Evolutionary conservation across 257 asterid genomes (phyloP).

Genomic region (Forsythia suspensa): DNA sequence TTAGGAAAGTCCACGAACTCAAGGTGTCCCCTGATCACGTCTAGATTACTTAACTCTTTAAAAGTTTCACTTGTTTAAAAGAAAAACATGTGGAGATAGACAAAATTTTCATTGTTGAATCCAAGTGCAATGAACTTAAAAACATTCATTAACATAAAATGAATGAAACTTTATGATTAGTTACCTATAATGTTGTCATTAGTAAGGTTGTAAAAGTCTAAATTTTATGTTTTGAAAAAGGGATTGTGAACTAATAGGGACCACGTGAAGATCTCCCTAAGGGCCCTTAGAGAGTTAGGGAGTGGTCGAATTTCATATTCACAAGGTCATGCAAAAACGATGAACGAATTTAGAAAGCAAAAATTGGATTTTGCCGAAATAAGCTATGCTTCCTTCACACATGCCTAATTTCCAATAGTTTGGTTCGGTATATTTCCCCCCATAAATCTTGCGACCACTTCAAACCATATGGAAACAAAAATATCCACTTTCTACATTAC

Average conservation of each 20-base stretch:
- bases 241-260: background rate
- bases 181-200: background rate
- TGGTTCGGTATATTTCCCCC: slow-evolving; percentile 51
- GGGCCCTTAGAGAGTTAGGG: slow-evolving; percentile 39
- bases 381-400: slow-evolving; percentile 36
- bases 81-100: background rate
- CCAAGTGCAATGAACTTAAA: background rate
- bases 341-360: background rate
- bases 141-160: too few relatives aligned
- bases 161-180: too few relatives aligned
- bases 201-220: background rate
- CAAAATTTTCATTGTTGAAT: background rate
- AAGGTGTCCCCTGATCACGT: too few relatives aligned
- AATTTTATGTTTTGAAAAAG: background rate
- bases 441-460: slow-evolving; percentile 23
- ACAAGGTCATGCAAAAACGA: slow-evolving; percentile 20
- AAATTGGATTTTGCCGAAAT: background rate
- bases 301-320: slow-evolving; percentile 33
- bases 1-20: too few relatives aligned
- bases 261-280: slow-evolving; percentile 33
- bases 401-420: slow-evolving; percentile 32
- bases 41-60: too few relatives aligned
- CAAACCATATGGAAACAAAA: background rate
- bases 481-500: background rate
- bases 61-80: too few relatives aligned